phyloP scores from a whole-genome alignment of 345 rosid genomes.

The Lumnitzera littorea region DNA sequence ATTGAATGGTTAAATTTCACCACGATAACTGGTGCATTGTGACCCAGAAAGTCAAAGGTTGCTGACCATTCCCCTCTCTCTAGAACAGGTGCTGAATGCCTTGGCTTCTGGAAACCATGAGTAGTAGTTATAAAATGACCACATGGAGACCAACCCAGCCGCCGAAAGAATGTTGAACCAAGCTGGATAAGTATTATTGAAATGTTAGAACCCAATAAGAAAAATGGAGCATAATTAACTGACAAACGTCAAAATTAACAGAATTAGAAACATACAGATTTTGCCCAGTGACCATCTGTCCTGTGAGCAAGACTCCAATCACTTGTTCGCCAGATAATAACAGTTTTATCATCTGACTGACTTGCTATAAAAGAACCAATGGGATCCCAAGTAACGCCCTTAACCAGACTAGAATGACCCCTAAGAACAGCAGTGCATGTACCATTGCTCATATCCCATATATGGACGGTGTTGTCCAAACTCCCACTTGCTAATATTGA shows the following conservation, averaged over 20 bases:
- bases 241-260: not conserved
- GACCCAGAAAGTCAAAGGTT: constrained; percentile 94
- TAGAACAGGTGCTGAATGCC: constrained; percentile 99
- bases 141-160: constrained; percentile 99
- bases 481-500: constrained; percentile 92
- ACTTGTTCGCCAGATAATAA: constrained; percentile 96
- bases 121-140: constrained; percentile 98
- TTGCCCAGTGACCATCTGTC: constrained; percentile 96
- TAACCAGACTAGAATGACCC: constrained; percentile 94
- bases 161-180: constrained; percentile 96
- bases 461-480: constrained; percentile 90
- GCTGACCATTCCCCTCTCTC: constrained; percentile 99
- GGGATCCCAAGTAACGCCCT: constrained; percentile 99
- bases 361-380: constrained; percentile 96
- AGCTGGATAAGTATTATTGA: constrained; percentile 41
- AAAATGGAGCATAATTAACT: constrained; percentile 7
- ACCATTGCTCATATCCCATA: constrained; percentile 94
- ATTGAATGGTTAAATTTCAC: constrained; percentile 96
- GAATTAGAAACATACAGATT: constrained; percentile 58
- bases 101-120: constrained; percentile 99
- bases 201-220: constrained; percentile 15
- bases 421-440: constrained; percentile 95
- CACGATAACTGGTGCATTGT: constrained; percentile 92
- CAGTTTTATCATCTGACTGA: constrained; percentile 98
- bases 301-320: constrained; percentile 97